Conservation (phyloP, 495 filamentous ascomycete genomes). For the Xylaria scruposa region DNA sequence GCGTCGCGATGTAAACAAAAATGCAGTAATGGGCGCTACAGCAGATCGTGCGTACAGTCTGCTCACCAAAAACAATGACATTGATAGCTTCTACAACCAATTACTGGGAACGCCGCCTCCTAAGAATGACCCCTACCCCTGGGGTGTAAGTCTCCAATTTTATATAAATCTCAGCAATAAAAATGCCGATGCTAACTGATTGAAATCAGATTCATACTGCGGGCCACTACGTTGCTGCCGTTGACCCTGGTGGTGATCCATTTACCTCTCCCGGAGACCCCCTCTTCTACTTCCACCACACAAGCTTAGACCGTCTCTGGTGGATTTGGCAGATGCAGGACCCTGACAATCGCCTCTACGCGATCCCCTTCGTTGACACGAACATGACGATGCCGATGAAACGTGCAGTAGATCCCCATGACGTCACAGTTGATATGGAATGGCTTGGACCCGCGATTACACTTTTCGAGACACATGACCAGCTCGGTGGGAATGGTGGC, state of each 20-base stretch:
- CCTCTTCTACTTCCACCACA: conserved; percentile 64
- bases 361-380: conserved; percentile 29
- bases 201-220: conserved; percentile 59
- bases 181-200: conserved; percentile 33
- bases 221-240: conserved; percentile 66
- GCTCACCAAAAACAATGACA: conserved; percentile 53
- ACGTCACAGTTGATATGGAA: conserved; percentile 41
- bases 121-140: conserved; percentile 46
- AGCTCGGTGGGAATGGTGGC: conserved; percentile 44
- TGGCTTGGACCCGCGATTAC: conserved; percentile 43
- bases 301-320: conserved; percentile 64
- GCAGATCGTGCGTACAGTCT: conserved; percentile 55
- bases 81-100: conserved; percentile 60
- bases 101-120: conserved; percentile 53
- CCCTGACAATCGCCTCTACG: conserved; percentile 37
- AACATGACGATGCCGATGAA: conserved; percentile 36
- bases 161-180: background rate
- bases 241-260: conserved; percentile 65
- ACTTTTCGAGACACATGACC: conserved; percentile 45
- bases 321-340: conserved; percentile 62
- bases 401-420: conserved; percentile 34
- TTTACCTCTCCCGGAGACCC: conserved; percentile 60
- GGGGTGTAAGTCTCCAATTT: conserved; percentile 42
- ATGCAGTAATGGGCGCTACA: conserved; percentile 56
- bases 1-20: conserved; percentile 47